These are phyloP conservation scores for Citrus sp. DNA, from an alignment of 345 rosid species.

Conservation along the genomic window DNA sequence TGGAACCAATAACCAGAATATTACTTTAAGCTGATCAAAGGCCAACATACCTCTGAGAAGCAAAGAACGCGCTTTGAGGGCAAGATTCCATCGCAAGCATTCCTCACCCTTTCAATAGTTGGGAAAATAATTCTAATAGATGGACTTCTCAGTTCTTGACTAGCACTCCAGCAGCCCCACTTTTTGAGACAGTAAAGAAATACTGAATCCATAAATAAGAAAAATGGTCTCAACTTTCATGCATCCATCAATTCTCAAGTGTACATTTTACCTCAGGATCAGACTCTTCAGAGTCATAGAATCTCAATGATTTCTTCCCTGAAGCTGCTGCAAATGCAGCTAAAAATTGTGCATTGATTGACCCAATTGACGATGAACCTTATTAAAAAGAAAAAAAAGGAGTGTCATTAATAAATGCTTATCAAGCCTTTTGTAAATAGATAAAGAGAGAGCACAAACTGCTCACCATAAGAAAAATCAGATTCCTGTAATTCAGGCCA, in stretches of 20 bases:
- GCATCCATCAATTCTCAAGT: background rate
- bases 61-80: constrained; percentile 73
- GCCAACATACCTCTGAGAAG: constrained; percentile 71
- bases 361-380: constrained; percentile 88
- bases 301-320: constrained; percentile 60
- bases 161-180: constrained; percentile 98
- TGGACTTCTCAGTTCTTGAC: constrained; percentile 74
- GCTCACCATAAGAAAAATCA: constrained; percentile 79
- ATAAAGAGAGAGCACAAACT: background rate
- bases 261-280: constrained; percentile 75
- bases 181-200: constrained; percentile 28
- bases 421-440: background rate
- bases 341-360: constrained; percentile 65
- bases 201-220: constrained; percentile 1
- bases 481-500: constrained; percentile 85
- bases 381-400: background rate
- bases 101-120: constrained; percentile 78
- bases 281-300: constrained; percentile 81
- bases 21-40: background rate
- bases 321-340: constrained; percentile 80
- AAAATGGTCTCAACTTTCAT: constrained; percentile 9
- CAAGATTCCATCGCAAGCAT: constrained; percentile 54
- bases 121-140: constrained; percentile 74
- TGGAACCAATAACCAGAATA: background rate
- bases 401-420: background rate